Conservation (phyloP, 78 protist species). For the Tieghemostelium lacteum region DNA sequence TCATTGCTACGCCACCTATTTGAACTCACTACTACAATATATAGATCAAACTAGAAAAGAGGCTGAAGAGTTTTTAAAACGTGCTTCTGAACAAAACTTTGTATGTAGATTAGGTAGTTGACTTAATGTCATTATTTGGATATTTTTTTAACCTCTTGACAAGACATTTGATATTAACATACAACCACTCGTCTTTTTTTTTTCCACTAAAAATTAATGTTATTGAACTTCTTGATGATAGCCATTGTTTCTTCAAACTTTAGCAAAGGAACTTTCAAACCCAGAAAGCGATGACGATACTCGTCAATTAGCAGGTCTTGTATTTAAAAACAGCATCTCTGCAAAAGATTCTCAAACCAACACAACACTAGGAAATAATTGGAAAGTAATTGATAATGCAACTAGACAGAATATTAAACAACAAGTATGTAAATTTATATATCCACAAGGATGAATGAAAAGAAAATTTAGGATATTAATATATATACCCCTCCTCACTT, state of each 20-base stretch:
- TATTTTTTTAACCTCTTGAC: not conserved
- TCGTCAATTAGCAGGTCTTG: constrained; percentile 71
- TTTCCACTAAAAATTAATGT: not conserved
- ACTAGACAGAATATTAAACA: constrained; percentile 11
- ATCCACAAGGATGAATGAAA: not conserved
- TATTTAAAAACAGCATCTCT: constrained; percentile 37
- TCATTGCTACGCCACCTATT: no score
- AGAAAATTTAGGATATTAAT: not conserved
- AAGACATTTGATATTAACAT: not conserved
- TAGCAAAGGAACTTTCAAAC: constrained; percentile 24
- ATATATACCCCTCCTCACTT: not conserved
- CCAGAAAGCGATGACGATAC: not conserved
- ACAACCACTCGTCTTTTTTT: not conserved
- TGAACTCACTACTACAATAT: no score
- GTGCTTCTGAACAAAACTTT: constrained; percentile 9
- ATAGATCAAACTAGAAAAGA: not conserved
- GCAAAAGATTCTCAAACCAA: constrained; percentile 19
- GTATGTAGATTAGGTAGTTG: not conserved
- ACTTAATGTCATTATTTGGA: no score
- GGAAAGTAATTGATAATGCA: constrained; percentile 21
- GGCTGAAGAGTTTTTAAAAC: not conserved
- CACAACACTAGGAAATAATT: constrained; percentile 9
- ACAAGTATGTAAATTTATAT: constrained; percentile 3
- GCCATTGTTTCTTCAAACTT: constrained; percentile 25
- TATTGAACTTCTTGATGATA: not conserved